These are phyloP conservation scores for Fusarium abutilonis DNA, from an alignment of 2,329 filamentous ascomycete genomes.

Conservation along the genomic window DNA sequence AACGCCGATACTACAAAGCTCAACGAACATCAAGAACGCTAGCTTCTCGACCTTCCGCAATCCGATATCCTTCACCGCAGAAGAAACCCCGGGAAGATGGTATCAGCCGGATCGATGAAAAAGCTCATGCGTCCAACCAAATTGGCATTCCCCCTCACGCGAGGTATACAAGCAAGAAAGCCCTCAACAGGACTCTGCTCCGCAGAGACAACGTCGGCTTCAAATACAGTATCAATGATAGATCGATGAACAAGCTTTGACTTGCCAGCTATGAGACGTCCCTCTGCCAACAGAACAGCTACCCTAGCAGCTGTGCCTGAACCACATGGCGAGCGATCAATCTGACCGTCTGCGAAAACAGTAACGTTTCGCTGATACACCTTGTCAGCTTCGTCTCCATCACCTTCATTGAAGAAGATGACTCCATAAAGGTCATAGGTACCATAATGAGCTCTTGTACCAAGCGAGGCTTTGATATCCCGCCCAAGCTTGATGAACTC, in stretches of 20 bases:
- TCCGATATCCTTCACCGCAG: slow-evolving; percentile 7
- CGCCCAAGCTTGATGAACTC: slow-evolving; percentile 33
- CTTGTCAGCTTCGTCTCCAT: background rate
- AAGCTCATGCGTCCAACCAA: slow-evolving; percentile 34
- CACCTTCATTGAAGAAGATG: slow-evolving; percentile 30
- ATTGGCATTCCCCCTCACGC: slow-evolving; percentile 25
- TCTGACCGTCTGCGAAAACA: slow-evolving; percentile 43
- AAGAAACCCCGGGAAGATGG: slow-evolving; percentile 27
- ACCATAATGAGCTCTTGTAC: slow-evolving; percentile 5
- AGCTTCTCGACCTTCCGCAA: too few relatives aligned
- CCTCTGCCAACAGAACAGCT: slow-evolving; percentile 20
- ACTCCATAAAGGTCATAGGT: slow-evolving; percentile 28
- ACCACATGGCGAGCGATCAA: slow-evolving; percentile 43
- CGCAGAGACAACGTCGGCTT: slow-evolving; percentile 27
- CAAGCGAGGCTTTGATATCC: slow-evolving; percentile 30
- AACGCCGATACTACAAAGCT: too few relatives aligned
- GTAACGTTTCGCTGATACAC: slow-evolving; percentile 37
- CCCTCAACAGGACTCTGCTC: slow-evolving; percentile 19
- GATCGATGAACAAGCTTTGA: slow-evolving; percentile 20
- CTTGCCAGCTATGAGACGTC: background rate
- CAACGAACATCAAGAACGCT: too few relatives aligned
- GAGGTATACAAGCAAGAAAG: slow-evolving; percentile 32
- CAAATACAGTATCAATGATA: slow-evolving; percentile 21
- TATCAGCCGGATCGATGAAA: slow-evolving; percentile 28
- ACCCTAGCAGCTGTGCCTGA: slow-evolving; percentile 41